These are phyloP conservation scores for Phytophthora citricola DNA, from an alignment of 352 stramenopile species.

Conservation along the genomic window DNA sequence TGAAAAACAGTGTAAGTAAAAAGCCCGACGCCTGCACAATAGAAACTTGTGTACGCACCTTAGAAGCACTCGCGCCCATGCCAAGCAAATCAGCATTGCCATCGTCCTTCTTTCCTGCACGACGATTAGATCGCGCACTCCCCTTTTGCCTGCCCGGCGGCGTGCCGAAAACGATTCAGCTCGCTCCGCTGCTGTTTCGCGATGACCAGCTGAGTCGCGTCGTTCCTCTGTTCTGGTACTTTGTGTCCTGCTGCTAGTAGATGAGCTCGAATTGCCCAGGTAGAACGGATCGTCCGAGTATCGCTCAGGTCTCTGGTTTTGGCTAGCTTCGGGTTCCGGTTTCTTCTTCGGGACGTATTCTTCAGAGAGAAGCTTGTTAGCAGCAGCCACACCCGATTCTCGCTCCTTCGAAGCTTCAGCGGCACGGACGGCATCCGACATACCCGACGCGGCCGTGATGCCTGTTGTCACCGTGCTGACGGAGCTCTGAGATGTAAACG, in stretches of 20 bases:
- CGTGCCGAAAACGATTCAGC: conserved; percentile 75
- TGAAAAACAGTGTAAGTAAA: conserved; percentile 4
- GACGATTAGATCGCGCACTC: conserved; percentile 49
- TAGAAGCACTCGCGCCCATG: conserved; percentile 43
- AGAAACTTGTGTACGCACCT: conserved; percentile 33
- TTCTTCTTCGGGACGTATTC: conserved; percentile 80
- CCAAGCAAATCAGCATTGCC: conserved; percentile 65
- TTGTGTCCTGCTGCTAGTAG: conserved; percentile 48
- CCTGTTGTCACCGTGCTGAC: conserved; percentile 67
- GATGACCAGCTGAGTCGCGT: conserved; percentile 29
- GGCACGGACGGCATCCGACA: conserved; percentile 70
- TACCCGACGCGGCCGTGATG: conserved; percentile 68
- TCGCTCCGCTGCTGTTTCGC: conserved; percentile 52
- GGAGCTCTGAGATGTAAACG: conserved; percentile 73
- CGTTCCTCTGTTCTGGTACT: conserved; percentile 46
- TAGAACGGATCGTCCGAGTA: conserved; percentile 87
- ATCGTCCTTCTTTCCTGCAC: conserved; percentile 61
- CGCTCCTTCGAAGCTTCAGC: conserved; percentile 72
- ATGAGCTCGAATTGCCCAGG: conserved; percentile 54
- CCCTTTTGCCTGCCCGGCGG: conserved; percentile 75
- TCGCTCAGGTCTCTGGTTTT: conserved; percentile 54
- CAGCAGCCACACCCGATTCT: conserved; percentile 65
- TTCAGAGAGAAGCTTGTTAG: conserved; percentile 83
- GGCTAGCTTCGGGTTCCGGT: conserved; percentile 23
- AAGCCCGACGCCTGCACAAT: not conserved